Evolutionary conservation across 352 stramenopile genomes (phyloP).

Genomic region (Pythium folliculosum): DNA sequence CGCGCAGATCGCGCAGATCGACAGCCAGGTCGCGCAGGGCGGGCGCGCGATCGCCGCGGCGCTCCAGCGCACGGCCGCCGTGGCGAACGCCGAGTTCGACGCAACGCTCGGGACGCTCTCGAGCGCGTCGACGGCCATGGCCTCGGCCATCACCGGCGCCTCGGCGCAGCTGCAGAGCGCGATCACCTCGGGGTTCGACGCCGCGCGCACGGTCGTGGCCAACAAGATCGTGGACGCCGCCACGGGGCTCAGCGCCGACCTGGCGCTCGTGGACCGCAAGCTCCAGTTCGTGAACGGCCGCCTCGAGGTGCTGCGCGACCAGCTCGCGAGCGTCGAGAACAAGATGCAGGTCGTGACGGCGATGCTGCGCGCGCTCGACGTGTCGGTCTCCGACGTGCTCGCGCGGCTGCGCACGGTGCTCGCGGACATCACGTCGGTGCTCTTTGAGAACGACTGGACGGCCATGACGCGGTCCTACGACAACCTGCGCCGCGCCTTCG

Average conservation of each 20-base stretch:
- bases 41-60: slow-evolving; percentile 1
- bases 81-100: slow-evolving; percentile 7
- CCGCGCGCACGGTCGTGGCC: not conserved
- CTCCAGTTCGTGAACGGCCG: slow-evolving; percentile 10
- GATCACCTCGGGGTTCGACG: not conserved
- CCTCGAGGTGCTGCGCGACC: not conserved
- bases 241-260: slow-evolving; percentile 2
- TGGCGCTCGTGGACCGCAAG: slow-evolving; percentile 8
- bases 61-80: not conserved
- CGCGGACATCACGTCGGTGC: slow-evolving; percentile 1
- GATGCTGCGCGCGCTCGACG: slow-evolving; percentile 1
- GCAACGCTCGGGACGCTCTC: not conserved
- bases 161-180: slow-evolving; percentile 1
- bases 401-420: not conserved
- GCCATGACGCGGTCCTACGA: not conserved
- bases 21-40: slow-evolving; percentile 6
- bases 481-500: not conserved
- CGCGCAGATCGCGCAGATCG: slow-evolving; percentile 1
- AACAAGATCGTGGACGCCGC: slow-evolving; percentile 7
- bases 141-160: not conserved
- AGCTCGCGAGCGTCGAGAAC: slow-evolving; percentile 9
- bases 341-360: slow-evolving; percentile 10
- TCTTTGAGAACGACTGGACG: slow-evolving; percentile 5
- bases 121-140: not conserved
- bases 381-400: slow-evolving; percentile 4